Evolutionary conservation across 2,329 filamentous ascomycete species (phyloP), one percentile per base, ranked within the genome.

Genomic region (Aspergillus sp.): DNA sequence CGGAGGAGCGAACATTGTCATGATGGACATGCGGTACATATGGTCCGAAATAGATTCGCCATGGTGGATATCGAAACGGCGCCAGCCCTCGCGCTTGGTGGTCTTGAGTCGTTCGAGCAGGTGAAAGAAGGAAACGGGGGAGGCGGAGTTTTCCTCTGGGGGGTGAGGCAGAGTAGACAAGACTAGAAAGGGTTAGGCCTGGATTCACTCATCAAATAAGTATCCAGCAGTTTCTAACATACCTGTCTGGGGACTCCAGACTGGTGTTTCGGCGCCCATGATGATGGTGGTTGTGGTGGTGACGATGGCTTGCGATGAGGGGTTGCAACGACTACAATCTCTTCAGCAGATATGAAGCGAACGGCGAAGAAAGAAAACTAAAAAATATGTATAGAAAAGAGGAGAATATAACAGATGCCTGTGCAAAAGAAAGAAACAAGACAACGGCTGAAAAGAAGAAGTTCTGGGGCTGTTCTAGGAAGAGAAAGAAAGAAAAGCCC

Each of bases 11-110:
- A 96, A 81, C 83, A 98, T 88, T 51, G 88, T 90, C 67, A 98
- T 89, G 55, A 98, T 80, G 39, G 90, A 89, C 93, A 98, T 98
- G 70, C 93, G 90, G 71, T 97, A 98, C 93, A 98, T 98, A 77
- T 98, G 93, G 72, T 98, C 93, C 42, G 88, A 80, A 62, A 98
- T 96, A 2, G 89, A 95, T 69, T 98, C 93, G 64, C 88, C 86
- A 45, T 54, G 52, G 44, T 65, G 54, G 54, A 98, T 89, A 33
- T 82, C 83, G 64, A 96, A 96, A 32, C 93, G 82, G 44, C 87
- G 81, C 93, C 93, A 98, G 52, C 93, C 93, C 70, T 96, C 93
- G 48, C 93, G 86, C 68, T 95, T 94, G 49, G 88, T 95, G 6
- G 90, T 96, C 79, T 98, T 98, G 45, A 98, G 79, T 39, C 88